Conservation (phyloP, 1,284 basidiomycete genomes). For the Ganoderma boninense region DNA sequence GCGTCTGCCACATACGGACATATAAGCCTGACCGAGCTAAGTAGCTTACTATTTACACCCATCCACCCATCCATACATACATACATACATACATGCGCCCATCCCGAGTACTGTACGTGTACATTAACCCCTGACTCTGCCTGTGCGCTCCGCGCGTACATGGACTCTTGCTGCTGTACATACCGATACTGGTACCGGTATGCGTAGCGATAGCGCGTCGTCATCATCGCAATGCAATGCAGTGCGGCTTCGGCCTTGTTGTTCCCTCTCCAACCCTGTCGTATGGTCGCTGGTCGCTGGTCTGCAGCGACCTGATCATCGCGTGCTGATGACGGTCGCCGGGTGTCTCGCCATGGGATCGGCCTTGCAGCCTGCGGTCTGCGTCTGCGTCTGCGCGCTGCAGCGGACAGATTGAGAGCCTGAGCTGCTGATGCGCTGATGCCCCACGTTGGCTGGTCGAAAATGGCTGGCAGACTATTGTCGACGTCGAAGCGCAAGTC, state of each 20-base stretch:
- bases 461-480: no score
- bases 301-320: no score
- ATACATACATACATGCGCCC: not conserved
- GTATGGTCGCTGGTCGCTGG: no score
- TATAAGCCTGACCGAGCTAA: conserved; percentile 3
- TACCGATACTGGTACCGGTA: not conserved
- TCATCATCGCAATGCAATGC: not conserved
- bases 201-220: not conserved
- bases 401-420: no score
- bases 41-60: not conserved
- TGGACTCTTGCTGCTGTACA: not conserved
- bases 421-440: no score
- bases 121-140: not conserved
- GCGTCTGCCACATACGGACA: not conserved
- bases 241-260: not conserved
- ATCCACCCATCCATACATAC: not conserved
- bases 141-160: no score
- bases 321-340: no score
- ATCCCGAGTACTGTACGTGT: not conserved
- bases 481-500: no score
- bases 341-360: no score
- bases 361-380: no score
- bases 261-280: not conserved
- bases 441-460: no score
- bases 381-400: no score